Evolutionary conservation across 768 basidiomycete genomes (phyloP), one percentile per base, ranked within the genome.

Genomic region (Trametes cingulata): DNA sequence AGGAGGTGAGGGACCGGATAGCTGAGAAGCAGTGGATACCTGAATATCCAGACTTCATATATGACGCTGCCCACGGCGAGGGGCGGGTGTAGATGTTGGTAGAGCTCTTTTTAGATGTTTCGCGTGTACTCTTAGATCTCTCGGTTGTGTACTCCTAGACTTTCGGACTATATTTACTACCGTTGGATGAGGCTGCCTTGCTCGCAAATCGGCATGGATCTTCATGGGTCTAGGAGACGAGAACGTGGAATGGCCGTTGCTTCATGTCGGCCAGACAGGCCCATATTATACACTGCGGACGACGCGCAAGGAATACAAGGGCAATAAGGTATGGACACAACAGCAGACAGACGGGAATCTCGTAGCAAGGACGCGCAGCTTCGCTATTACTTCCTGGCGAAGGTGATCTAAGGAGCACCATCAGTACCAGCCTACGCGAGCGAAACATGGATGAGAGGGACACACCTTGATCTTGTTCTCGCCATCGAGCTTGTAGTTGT

Each of bases 391-490:
- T 72, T 72, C 57, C 71, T 70, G n/a, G 71, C 71, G 61, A 72
- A 72, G 9, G 71, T 72, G 53, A 72, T 72, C 71, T 71, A 2
- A 36, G n/a, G 2, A 46, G 45, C 9, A 25, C 37, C 58, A 41
- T 12, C 19, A 54, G 47, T 65, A 27, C 67, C 55, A 27, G 42
- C 25, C 35, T 57, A 33, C 9, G 58, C 33, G 57, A 42, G 40
- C 52, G n/a, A 55, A 2, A 40, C n/a, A n/a, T n/a, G n/a, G n/a
- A n/a, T n/a, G n/a, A n/a, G 22, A 25, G 29, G 25, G 29, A 62
- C 75, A 65, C 53, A 89, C 95, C 86, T 98, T 98, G 83, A 98
- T 97, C 78, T 98, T 98, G 77, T 93, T 93, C 76, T 97, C 95
- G 52, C 94, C 95, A 66, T 97, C 94, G 72, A 98, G 80, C 75